Base-by-base conservation (phyloP, 2,329 filamentous ascomycete genomes). In the Exophiala aquamarina region DNA sequence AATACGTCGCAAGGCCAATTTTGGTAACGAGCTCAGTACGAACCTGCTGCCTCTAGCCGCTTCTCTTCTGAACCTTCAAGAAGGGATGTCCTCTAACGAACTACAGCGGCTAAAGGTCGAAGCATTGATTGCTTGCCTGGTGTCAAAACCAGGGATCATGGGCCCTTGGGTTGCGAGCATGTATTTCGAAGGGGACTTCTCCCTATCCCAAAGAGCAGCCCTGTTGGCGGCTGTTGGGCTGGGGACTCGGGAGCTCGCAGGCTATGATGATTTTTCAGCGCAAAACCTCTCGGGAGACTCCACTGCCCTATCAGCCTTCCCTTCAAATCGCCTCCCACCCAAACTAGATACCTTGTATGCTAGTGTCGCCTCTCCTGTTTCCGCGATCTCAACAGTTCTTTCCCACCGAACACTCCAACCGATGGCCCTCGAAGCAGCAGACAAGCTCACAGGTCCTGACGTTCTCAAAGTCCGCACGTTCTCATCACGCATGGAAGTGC, bases 111-210 rank as follows among this genome's bases (percentile, higher is more conserved):
- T 89, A 49, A 82, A 84, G 14, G 72, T 93, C 3, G 86, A 95
- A 64, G 83, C 84, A 11, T 84, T 98, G 73, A 83, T 96, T 35
- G 87, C 91, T 0, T 70, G 95, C 6, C 73, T 95, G 0, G 76
- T 93, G 2, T 84, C 88, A 1, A 81, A 87, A 55, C 89, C 93
- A 0, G 72, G 80, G 39, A 76, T 79, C 42, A 89, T 96, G 79
- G 91, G 83, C 0, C 87, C 82, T 11, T 94, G 89, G 86, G 88
- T 94, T 49, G 83, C 86, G 3, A 82, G 84, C 47, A 86, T 87
- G 0, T 94, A 93, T 63, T 97, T 96, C 63, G 85, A 89, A 33
- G 91, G 91, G 13, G 93, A 98, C 63, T 91, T 93, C 66, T 95
- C 91, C 0, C 73, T 97, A 29, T 81, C 84, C 0, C 92, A 97